Evolutionary conservation across 108 stramenopile species (phyloP), one percentile per base, ranked within the genome.

Genomic region (Craspedostauros australis): DNA sequence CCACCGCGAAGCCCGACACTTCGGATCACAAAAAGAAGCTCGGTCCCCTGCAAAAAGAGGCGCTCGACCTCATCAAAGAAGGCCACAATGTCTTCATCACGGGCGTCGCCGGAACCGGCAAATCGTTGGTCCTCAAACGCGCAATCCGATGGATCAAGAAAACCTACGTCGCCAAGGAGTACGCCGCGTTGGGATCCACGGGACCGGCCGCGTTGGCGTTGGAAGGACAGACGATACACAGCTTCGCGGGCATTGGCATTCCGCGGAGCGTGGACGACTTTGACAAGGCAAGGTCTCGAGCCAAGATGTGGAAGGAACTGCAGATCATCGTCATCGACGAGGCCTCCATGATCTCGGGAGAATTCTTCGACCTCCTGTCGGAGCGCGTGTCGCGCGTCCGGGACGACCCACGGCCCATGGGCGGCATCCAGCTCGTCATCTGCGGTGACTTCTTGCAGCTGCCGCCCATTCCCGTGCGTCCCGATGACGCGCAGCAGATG

Each of bases 371-470:
- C 74, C 77, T 77, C 44, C 60, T 92, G 19, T 61, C 58, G 18
- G 24, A 50, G 22, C 54, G 52, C 2, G 65, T 72, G 5, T 47
- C 57, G 27, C 41, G 62, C 9, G 42, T 72, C 24, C 71, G 71
- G 1, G 39, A 53, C 4, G 36, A 54, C 46, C 65, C 71, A 21
- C 24, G 54, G 22, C 86, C 91, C 2, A 95, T 96, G 70, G 95
- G 95, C 6, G 93, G 93, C 39, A 56, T 96, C 20, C 90, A 95
- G 64, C 39, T 96, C 33, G 68, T 96, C n/a, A 62, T 95, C 25
- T 84, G 86, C 58, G 95, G 95, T 7, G 95, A 96, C 47, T 95
- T 96, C 43, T 84, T 93, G 49, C 95, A 96, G 66, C 72, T 64
- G 9, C 46, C 70, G 8, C 70, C 70, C 11, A 71, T 71, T 41